Percentiles rank a stretch among this genome's conserved stretches.
These are phyloP conservation scores for Phlebiopsis gigantea DNA, from an alignment of 768 basidiomycete species.

Conservation along the genomic window DNA sequence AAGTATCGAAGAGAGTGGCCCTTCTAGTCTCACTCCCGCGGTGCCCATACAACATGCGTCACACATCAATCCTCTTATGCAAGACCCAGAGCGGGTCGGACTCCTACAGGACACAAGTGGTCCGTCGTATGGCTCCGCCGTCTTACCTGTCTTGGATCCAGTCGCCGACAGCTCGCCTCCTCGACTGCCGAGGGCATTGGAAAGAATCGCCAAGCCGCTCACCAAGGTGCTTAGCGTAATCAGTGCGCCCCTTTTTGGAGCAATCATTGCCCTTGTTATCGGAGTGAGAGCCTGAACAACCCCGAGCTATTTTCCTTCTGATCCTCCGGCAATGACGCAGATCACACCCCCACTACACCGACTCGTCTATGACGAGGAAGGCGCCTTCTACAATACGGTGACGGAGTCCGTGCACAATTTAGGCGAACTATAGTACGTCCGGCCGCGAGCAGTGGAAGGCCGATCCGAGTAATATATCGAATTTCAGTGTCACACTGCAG, in stretches of 20 bases:
- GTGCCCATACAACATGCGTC: slow-evolving; percentile 9
- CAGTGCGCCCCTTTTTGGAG: slow-evolving; percentile 23
- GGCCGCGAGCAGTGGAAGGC: no score
- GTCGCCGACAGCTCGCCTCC: neutral
- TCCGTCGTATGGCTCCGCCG: slow-evolving; percentile 6
- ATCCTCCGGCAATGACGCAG: slow-evolving; percentile 16
- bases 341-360: slow-evolving; percentile 19
- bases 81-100: slow-evolving; percentile 23
- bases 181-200: neutral
- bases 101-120: slow-evolving; percentile 18
- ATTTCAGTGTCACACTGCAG: slow-evolving; percentile 22
- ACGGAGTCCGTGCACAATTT: slow-evolving; percentile 21
- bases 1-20: neutral
- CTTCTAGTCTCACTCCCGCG: slow-evolving; percentile 1
- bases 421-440: slow-evolving; percentile 23
- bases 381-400: slow-evolving; percentile 19
- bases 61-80: slow-evolving; percentile 14
- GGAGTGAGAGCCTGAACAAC: neutral
- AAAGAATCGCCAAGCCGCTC: slow-evolving; percentile 17
- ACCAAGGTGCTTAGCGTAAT: slow-evolving; percentile 12
- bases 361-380: slow-evolving; percentile 15
- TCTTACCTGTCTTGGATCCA: neutral
- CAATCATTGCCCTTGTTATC: slow-evolving; percentile 21
- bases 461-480: no score
- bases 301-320: neutral